Conservation (phyloP, 2,329 filamentous ascomycete genomes). For the Venturia aucupariae region DNA sequence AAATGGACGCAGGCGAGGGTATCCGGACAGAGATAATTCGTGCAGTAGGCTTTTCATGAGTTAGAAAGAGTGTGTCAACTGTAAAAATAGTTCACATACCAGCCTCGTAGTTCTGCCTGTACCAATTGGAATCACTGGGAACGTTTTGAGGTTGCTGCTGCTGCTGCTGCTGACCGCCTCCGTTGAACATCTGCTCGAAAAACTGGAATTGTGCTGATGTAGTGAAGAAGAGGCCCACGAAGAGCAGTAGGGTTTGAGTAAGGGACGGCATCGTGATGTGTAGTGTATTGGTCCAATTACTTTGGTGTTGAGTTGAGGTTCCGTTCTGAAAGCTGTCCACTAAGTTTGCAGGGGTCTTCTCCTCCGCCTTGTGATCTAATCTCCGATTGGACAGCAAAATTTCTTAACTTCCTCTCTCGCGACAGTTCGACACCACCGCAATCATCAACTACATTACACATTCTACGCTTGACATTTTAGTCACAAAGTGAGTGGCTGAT, state of each 20-base stretch:
- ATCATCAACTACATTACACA: background rate
- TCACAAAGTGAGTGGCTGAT: conserved; percentile 13
- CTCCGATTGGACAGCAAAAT: conserved; percentile 11
- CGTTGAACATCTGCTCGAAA: conserved; percentile 95
- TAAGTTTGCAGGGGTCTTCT: background rate
- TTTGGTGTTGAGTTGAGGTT: background rate
- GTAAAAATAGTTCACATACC: conserved; percentile 38
- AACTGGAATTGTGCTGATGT: conserved; percentile 69
- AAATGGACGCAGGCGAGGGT: conserved; percentile 93
- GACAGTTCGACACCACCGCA: background rate
- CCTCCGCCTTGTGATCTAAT: background rate
- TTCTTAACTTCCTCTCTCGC: background rate
- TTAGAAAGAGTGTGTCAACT: background rate
- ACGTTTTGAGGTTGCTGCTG: conserved; percentile 63
- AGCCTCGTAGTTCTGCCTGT: conserved; percentile 59
- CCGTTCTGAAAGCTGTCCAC: background rate
- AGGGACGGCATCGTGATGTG: background rate
- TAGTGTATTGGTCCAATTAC: background rate
- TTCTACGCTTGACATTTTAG: background rate
- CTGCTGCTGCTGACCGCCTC: conserved; percentile 45
- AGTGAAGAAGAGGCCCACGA: conserved; percentile 22
- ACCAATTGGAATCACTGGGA: conserved; percentile 73
- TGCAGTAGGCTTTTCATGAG: conserved; percentile 58
- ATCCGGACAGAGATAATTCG: conserved; percentile 88
- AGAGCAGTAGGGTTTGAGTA: background rate